These are phyloP conservation scores for Hirsutella minnesotensis DNA, from an alignment of 2,329 filamentous ascomycete species.

Conservation along the genomic window DNA sequence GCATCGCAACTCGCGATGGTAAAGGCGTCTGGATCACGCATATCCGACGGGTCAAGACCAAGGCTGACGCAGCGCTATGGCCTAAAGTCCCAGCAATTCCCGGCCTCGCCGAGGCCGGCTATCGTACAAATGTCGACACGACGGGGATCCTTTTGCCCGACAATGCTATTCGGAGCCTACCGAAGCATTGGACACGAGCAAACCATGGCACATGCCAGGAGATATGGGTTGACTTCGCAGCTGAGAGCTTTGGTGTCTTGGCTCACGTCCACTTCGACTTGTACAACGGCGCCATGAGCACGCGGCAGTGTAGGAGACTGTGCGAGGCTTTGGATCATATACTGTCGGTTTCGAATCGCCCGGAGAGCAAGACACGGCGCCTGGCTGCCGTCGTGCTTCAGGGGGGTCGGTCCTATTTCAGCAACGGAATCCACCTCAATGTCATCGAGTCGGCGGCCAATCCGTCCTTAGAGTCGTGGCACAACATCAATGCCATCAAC, in stretches of 20 bases:
- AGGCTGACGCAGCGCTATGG: conserved; percentile 24
- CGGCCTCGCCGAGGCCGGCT: conserved; percentile 19
- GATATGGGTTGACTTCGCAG: conserved; percentile 23
- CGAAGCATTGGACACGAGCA: conserved; percentile 13
- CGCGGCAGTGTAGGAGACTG: conserved; percentile 22
- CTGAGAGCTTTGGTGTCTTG: conserved; percentile 11
- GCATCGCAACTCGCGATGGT: conserved; percentile 24
- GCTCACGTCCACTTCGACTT: conserved; percentile 30
- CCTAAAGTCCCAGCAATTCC: conserved; percentile 26
- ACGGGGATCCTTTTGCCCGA: not conserved
- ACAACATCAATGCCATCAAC: conserved; percentile 31
- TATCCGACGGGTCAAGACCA: conserved; percentile 23
- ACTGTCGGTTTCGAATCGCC: conserved; percentile 10
- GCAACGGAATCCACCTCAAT: conserved; percentile 30
- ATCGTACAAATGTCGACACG: not conserved
- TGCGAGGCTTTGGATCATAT: conserved; percentile 23
- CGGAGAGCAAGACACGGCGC: conserved; percentile 5
- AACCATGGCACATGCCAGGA: conserved; percentile 23
- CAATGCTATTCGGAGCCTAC: conserved; percentile 4
- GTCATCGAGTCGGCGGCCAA: conserved; percentile 27
- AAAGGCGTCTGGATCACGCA: conserved; percentile 30
- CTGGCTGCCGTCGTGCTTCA: conserved; percentile 27
- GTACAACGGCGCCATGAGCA: conserved; percentile 32
- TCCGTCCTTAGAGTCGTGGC: conserved; percentile 26
- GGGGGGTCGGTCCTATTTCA: conserved; percentile 24